phyloP scores from a whole-genome alignment of 2,329 filamentous ascomycete species.

The Mycogone perniciosa region DNA sequence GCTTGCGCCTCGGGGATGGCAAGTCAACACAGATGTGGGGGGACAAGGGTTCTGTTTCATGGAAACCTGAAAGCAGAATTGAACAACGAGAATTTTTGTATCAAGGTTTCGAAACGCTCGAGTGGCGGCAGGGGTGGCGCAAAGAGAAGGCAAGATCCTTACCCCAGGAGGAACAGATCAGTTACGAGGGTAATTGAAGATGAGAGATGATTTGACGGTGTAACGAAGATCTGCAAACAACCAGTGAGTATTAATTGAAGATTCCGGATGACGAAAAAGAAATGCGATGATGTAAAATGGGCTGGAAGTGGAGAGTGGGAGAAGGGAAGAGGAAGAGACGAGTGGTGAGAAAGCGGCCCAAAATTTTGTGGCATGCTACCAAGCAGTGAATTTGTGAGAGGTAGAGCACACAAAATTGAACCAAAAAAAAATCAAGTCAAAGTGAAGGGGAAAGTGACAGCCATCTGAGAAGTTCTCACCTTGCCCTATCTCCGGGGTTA shows the following conservation, averaged over 20 bases:
- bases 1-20: no score
- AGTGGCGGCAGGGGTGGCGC: neutral
- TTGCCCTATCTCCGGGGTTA: conserved; percentile 23
- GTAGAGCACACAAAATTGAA: neutral
- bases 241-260: neutral
- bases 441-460: neutral
- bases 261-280: neutral
- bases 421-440: no score
- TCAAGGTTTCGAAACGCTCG: neutral
- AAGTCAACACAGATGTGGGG: no score
- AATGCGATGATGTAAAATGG: neutral
- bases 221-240: conserved; percentile 23
- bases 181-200: conserved; percentile 24
- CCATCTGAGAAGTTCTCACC: conserved; percentile 19
- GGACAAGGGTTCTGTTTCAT: no score
- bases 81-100: no score
- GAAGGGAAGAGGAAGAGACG: neutral
- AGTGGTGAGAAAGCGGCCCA: neutral
- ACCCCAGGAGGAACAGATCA: conserved; percentile 30
- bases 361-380: neutral
- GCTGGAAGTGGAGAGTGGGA: neutral
- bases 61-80: no score
- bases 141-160: conserved; percentile 8
- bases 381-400: neutral
- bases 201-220: conserved; percentile 24